Evolutionary conservation across 2,329 filamentous ascomycete genomes (phyloP).

Genomic region (Neonectria sp.): DNA sequence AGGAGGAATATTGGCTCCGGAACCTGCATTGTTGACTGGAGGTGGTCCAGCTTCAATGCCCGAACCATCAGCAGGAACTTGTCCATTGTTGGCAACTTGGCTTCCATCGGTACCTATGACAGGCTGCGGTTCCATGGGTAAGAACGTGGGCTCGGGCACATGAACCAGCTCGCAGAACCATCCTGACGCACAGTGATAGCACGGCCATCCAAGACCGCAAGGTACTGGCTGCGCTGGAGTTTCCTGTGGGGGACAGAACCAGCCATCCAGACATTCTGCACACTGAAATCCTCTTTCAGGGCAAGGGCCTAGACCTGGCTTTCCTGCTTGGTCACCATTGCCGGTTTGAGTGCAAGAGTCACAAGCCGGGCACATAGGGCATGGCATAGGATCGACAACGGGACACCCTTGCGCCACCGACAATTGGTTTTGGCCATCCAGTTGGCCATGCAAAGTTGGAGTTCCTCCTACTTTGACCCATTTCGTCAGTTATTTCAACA

Average conservation of each 20-base stretch:
- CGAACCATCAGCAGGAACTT: conserved; percentile 5
- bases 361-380: conserved; percentile 39
- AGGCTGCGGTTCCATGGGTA: neutral
- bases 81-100: neutral
- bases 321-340: neutral
- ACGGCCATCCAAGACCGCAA: conserved; percentile 52
- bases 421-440: neutral
- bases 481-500: neutral
- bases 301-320: conserved; percentile 36
- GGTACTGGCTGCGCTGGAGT: conserved; percentile 49
- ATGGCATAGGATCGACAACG: conserved; percentile 18
- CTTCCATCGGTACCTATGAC: neutral
- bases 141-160: neutral
- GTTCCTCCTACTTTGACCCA: neutral
- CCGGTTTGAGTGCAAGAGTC: conserved; percentile 21
- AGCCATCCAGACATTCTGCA: conserved; percentile 49
- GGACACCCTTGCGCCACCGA: neutral
- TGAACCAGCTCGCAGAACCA: conserved; percentile 46
- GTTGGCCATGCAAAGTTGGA: neutral
- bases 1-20: neutral
- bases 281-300: conserved; percentile 48
- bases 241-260: conserved; percentile 52
- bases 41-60: neutral
- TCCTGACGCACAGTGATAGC: conserved; percentile 49
- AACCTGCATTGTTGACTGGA: neutral